These are phyloP conservation scores for Talaromyces wortmannii DNA, from an alignment of 495 filamentous ascomycete species.

Conservation along the genomic window DNA sequence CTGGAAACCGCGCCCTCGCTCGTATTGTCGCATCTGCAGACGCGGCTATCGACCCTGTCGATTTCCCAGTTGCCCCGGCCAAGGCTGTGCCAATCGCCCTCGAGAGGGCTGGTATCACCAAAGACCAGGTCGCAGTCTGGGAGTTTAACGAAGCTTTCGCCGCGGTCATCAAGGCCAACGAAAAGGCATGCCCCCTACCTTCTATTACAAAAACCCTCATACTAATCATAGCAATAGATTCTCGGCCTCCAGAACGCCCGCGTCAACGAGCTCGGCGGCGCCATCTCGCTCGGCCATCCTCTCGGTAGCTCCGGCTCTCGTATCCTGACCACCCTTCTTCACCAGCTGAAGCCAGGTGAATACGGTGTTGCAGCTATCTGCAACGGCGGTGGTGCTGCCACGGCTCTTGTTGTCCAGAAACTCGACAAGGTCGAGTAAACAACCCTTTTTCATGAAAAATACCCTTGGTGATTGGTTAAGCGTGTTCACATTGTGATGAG, in stretches of 20 bases:
- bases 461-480: neutral
- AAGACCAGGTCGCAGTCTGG: conserved; percentile 87
- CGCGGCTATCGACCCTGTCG: conserved; percentile 86
- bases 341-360: conserved; percentile 84
- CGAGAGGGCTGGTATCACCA: conserved; percentile 77
- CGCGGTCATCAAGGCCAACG: conserved; percentile 91
- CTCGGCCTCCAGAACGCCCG: conserved; percentile 67
- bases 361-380: conserved; percentile 95
- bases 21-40: conserved; percentile 82
- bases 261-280: conserved; percentile 85
- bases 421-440: conserved; percentile 55
- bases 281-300: conserved; percentile 90
- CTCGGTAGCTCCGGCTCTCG: conserved; percentile 90
- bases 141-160: conserved; percentile 99
- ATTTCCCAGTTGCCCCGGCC: conserved; percentile 91
- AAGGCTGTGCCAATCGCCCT: conserved; percentile 90
- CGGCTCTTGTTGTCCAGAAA: conserved; percentile 86
- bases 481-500: neutral
- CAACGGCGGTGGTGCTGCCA: conserved; percentile 90
- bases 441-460: neutral
- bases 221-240: conserved; percentile 44
- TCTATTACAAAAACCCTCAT: neutral
- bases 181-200: conserved; percentile 53
- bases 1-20: conserved; percentile 68
- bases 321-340: conserved; percentile 83